A percentile compares a stretch with the other conserved stretches of the same genome.
Evolutionary conservation across 352 stramenopile genomes (phyloP).

Genomic region (Phytophthora podocarpi): DNA sequence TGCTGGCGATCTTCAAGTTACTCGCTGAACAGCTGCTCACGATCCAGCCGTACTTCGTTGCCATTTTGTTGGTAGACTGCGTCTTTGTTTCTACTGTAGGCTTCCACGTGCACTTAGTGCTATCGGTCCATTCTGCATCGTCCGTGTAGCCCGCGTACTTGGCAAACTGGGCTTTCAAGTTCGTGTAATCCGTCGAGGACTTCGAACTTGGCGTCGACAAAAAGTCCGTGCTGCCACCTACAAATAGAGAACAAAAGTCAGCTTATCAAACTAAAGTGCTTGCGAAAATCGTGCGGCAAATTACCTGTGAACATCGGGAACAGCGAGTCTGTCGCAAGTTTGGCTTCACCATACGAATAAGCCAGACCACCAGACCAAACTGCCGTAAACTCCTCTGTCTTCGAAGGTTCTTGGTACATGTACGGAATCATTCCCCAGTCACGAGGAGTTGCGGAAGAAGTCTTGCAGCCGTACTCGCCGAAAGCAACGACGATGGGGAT

Average conservation of each 20-base stretch:
- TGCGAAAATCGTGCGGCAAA: background rate
- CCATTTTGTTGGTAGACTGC: conserved; percentile 58
- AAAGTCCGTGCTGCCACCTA: conserved; percentile 71
- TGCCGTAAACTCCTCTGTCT: conserved; percentile 72
- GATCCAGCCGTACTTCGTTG: conserved; percentile 68
- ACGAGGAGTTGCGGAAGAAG: conserved; percentile 44
- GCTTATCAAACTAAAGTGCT: background rate
- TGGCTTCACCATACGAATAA: conserved; percentile 88
- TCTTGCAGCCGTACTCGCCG: conserved; percentile 84
- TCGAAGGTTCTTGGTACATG: conserved; percentile 68
- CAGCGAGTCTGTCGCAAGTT: conserved; percentile 62
- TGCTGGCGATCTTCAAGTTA: conserved; percentile 57
- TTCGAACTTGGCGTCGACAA: conserved; percentile 65
- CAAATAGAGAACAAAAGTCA: conserved; percentile 13
- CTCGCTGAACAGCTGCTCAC: conserved; percentile 56
- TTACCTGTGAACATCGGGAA: conserved; percentile 87
- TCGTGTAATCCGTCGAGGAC: conserved; percentile 67
- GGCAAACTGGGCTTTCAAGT: conserved; percentile 71
- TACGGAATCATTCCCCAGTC: conserved; percentile 85
- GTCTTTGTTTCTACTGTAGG: conserved; percentile 62
- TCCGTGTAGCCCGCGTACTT: conserved; percentile 68
- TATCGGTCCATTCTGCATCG: conserved; percentile 57
- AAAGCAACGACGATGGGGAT: conserved; percentile 82
- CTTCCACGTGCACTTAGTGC: conserved; percentile 68
- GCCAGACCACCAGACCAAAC: conserved; percentile 85